A percentile compares a stretch with the other conserved stretches of the same genome.
Evolutionary conservation across 208 protist species (phyloP).

Genomic region (Trypanosomatidae sp.): DNA sequence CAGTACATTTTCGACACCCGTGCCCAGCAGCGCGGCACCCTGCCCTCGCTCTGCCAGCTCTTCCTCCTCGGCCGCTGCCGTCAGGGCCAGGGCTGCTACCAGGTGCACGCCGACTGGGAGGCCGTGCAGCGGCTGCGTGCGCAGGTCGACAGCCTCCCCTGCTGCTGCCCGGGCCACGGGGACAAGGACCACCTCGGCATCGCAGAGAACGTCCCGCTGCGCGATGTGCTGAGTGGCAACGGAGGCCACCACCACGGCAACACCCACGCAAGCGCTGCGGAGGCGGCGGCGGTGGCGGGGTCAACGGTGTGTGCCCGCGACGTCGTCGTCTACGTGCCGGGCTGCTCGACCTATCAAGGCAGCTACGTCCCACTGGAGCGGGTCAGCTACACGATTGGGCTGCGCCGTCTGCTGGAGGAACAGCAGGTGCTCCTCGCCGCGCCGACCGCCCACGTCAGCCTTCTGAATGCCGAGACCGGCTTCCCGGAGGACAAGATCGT

Average conservation of each 20-base stretch:
- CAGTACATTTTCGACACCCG: conserved; percentile 61
- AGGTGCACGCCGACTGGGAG: conserved; percentile 71
- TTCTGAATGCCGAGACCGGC: conserved; percentile 18
- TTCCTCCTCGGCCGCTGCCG: conserved; percentile 67
- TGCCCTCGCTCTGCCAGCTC: conserved; percentile 81
- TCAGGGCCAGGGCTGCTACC: conserved; percentile 69
- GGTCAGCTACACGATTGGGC: conserved; percentile 67
- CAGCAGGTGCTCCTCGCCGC: conserved; percentile 14
- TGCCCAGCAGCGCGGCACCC: conserved; percentile 46
- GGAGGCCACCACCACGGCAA: background rate
- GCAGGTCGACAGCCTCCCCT: conserved; percentile 58
- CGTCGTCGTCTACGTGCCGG: conserved; percentile 39
- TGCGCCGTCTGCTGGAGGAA: conserved; percentile 54
- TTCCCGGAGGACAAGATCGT: conserved; percentile 26
- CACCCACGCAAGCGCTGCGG: background rate
- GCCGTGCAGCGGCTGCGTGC: conserved; percentile 54
- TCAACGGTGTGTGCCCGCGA: conserved; percentile 14
- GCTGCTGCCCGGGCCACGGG: conserved; percentile 73
- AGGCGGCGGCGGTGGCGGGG: background rate
- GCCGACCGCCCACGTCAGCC: conserved; percentile 3
- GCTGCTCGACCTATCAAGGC: conserved; percentile 24
- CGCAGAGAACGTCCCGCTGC: conserved; percentile 20
- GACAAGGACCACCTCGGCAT: conserved; percentile 55
- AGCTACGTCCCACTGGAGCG: conserved; percentile 45
- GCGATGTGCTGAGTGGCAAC: too few species aligned